Percentiles rank a stretch among this genome's conserved stretches.
Conservation (phyloP, 495 filamentous ascomycete genomes). For the Talaromyces borbonicus region DNA sequence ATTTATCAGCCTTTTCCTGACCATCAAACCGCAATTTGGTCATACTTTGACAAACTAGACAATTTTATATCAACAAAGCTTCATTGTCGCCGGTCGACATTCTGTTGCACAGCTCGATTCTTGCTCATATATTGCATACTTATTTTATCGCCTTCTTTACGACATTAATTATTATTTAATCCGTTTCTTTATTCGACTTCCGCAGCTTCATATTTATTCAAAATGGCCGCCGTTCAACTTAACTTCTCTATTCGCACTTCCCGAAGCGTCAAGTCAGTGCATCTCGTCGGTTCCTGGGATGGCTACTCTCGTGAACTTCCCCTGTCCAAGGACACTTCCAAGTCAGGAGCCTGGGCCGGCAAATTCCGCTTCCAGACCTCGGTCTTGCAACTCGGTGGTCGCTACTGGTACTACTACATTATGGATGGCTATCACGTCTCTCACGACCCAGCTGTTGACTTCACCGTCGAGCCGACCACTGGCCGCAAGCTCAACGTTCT, state of each 20-base stretch:
- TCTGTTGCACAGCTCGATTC: slow-evolving; percentile 36
- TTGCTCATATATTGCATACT: slow-evolving; percentile 42
- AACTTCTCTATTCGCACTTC: slow-evolving; percentile 91
- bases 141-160: slow-evolving; percentile 11
- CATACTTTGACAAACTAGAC: slow-evolving; percentile 11
- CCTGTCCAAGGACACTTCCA: slow-evolving; percentile 76
- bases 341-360: slow-evolving; percentile 82
- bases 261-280: slow-evolving; percentile 93
- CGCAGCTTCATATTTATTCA: slow-evolving; percentile 37
- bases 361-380: slow-evolving; percentile 90
- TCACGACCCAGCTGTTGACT: slow-evolving; percentile 85
- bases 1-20: slow-evolving; percentile 21
- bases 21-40: slow-evolving; percentile 13
- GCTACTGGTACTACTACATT: slow-evolving; percentile 99
- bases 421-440: slow-evolving; percentile 98
- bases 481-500: slow-evolving; percentile 84
- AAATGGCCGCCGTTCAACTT: slow-evolving; percentile 77
- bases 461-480: slow-evolving; percentile 91
- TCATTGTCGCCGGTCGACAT: slow-evolving; percentile 43
- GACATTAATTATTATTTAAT: slow-evolving; percentile 11
- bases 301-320: slow-evolving; percentile 89
- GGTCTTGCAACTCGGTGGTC: slow-evolving; percentile 69
- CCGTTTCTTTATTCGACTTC: slow-evolving; percentile 19
- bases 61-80: slow-evolving; percentile 16
- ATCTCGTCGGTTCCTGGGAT: slow-evolving; percentile 97